Conservation (phyloP, 495 filamentous ascomycete species). For the Penicillium flavigenum region DNA sequence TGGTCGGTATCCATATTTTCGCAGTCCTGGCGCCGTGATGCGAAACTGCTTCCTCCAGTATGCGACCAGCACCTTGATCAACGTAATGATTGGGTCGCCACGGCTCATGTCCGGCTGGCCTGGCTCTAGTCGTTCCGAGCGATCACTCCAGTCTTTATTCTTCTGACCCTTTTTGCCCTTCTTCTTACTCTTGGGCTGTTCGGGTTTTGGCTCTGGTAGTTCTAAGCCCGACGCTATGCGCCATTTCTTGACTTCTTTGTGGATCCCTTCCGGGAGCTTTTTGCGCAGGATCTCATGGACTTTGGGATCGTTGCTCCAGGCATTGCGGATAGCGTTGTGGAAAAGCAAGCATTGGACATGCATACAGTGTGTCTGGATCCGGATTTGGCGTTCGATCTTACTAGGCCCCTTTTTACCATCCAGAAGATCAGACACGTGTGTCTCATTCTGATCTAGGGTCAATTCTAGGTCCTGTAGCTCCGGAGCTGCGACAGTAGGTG, state of each 20-base stretch:
- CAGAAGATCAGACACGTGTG: conserved; percentile 54
- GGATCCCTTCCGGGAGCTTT: conserved; percentile 62
- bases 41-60: conserved; percentile 89
- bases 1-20: conserved; percentile 85
- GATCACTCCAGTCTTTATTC: conserved; percentile 67
- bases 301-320: conserved; percentile 78
- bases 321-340: conserved; percentile 84
- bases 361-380: conserved; percentile 75
- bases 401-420: conserved; percentile 82
- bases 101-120: conserved; percentile 71
- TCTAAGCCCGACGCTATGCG: conserved; percentile 63
- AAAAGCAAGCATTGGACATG: conserved; percentile 88
- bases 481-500: conserved; percentile 29
- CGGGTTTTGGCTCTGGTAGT: conserved; percentile 34
- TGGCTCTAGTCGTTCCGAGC: conserved; percentile 65
- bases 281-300: conserved; percentile 74
- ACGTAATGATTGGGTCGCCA: conserved; percentile 77
- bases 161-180: conserved; percentile 46
- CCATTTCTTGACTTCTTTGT: conserved; percentile 76
- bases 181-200: conserved; percentile 38
- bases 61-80: conserved; percentile 70
- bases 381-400: conserved; percentile 76
- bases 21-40: conserved; percentile 73
- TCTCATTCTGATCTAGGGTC: conserved; percentile 63
- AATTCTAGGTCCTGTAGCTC: conserved; percentile 66